A percentile compares a stretch with the other conserved stretches of the same genome.
Conservation (phyloP, 108 stramenopile genomes). For the Conticribra guillardii region DNA sequence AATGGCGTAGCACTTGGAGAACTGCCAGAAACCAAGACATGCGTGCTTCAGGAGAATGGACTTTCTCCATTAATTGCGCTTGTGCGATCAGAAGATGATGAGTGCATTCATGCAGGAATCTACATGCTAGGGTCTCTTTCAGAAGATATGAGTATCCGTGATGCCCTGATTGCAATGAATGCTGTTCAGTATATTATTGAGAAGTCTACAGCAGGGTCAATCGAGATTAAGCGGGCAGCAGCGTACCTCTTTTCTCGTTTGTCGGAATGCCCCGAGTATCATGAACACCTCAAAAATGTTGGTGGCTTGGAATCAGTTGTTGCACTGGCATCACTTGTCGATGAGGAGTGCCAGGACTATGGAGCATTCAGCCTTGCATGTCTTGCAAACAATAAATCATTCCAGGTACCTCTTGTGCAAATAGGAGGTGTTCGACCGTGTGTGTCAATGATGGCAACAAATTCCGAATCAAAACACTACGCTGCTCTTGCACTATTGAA, state of each 20-base stretch:
- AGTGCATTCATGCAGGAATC: slow-evolving; percentile 59
- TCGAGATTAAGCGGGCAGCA: slow-evolving; percentile 75
- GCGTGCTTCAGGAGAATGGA: slow-evolving; percentile 64
- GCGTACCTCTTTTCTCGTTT: slow-evolving; percentile 76
- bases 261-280: slow-evolving; percentile 68
- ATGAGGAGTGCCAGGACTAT: slow-evolving; percentile 81
- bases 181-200: slow-evolving; percentile 54
- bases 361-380: slow-evolving; percentile 81
- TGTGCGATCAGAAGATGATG: slow-evolving; percentile 58
- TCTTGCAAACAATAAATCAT: slow-evolving; percentile 73
- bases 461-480: slow-evolving; percentile 81
- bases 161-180: slow-evolving; percentile 61
- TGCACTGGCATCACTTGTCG: slow-evolving; percentile 69
- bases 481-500: slow-evolving; percentile 89
- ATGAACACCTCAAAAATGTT: slow-evolving; percentile 54
- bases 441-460: slow-evolving; percentile 77
- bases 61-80: slow-evolving; percentile 57
- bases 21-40: slow-evolving; percentile 52
- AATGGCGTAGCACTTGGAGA: slow-evolving; percentile 67
- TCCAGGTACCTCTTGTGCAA: slow-evolving; percentile 70
- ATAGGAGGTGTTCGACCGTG: slow-evolving; percentile 77
- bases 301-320: slow-evolving; percentile 69
- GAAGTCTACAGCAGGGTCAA: slow-evolving; percentile 54
- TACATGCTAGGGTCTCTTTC: slow-evolving; percentile 70
- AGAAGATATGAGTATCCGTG: slow-evolving; percentile 67